Evolutionary conservation across 352 stramenopile genomes (phyloP).

Genomic region (Aphanomyces stellatus): DNA sequence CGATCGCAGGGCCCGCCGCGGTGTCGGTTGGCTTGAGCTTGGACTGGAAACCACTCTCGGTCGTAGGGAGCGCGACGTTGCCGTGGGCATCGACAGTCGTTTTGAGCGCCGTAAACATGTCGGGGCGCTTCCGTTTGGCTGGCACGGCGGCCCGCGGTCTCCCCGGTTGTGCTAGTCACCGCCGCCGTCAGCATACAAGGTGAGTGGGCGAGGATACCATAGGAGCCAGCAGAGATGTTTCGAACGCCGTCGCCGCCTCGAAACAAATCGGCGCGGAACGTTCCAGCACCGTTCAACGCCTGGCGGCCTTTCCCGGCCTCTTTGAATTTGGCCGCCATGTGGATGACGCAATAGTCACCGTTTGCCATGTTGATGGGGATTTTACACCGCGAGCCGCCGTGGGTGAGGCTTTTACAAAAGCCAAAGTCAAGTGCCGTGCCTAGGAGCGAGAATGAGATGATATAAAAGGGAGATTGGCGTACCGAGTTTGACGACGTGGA

Average conservation of each 20-base stretch:
- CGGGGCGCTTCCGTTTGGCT: conserved; percentile 1
- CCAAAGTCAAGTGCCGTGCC: conserved; percentile 59
- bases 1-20: not conserved
- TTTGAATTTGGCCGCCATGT: conserved; percentile 66
- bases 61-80: not conserved
- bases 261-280: conserved; percentile 58
- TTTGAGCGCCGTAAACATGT: not conserved
- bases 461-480: not conserved
- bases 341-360: conserved; percentile 61
- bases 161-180: too few relatives aligned
- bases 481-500: conserved; percentile 50
- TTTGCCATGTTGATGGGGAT: conserved; percentile 68
- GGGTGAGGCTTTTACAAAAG: conserved; percentile 65
- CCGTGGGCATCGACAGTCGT: not conserved
- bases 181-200: too few relatives aligned
- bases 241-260: conserved; percentile 40
- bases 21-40: not conserved
- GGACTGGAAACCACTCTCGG: not conserved
- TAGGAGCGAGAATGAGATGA: not conserved
- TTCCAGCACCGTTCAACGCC: conserved; percentile 68
- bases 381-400: conserved; percentile 47
- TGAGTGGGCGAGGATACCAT: too few relatives aligned
- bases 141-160: too few relatives aligned
- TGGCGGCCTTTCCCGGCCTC: conserved; percentile 55
- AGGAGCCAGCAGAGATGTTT: conserved; percentile 74